phyloP scores from a whole-genome alignment of 2,329 filamentous ascomycete species.

The Stemphylium vesicarium region DNA sequence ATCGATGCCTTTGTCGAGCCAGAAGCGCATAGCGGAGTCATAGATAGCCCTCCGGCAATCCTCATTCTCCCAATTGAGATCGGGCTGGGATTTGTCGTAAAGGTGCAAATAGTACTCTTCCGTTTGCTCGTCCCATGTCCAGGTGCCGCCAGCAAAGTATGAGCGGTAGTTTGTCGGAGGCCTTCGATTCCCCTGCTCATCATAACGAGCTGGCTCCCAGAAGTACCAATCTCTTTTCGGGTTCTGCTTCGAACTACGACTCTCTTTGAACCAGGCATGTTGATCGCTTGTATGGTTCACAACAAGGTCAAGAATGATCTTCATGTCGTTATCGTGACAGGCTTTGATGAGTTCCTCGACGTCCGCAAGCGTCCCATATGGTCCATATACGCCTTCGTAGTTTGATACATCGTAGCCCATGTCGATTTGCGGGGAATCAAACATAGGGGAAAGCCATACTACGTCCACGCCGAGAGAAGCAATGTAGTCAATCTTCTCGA shows the following conservation, averaged over 20 bases:
- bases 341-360: constrained; percentile 67
- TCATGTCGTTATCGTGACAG: constrained; percentile 69
- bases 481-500: constrained; percentile 60
- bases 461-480: constrained; percentile 65
- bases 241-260: constrained; percentile 64
- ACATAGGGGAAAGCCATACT: constrained; percentile 72
- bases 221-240: constrained; percentile 76
- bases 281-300: constrained; percentile 79
- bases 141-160: constrained; percentile 49
- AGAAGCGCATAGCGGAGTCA: constrained; percentile 54
- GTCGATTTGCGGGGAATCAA: constrained; percentile 68
- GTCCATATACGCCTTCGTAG: constrained; percentile 69
- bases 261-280: constrained; percentile 74
- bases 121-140: constrained; percentile 56
- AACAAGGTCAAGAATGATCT: constrained; percentile 75
- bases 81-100: constrained; percentile 56
- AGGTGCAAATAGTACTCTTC: constrained; percentile 57
- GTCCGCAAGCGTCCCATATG: constrained; percentile 71
- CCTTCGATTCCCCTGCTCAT: constrained; percentile 59
- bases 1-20: constrained; percentile 55
- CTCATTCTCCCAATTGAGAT: constrained; percentile 58
- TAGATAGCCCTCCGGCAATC: constrained; percentile 54
- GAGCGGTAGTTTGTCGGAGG: constrained; percentile 64
- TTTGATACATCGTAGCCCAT: constrained; percentile 75
- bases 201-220: constrained; percentile 65